Conservation (phyloP, 495 filamentous ascomycete species). For the Letharia columbiana region DNA sequence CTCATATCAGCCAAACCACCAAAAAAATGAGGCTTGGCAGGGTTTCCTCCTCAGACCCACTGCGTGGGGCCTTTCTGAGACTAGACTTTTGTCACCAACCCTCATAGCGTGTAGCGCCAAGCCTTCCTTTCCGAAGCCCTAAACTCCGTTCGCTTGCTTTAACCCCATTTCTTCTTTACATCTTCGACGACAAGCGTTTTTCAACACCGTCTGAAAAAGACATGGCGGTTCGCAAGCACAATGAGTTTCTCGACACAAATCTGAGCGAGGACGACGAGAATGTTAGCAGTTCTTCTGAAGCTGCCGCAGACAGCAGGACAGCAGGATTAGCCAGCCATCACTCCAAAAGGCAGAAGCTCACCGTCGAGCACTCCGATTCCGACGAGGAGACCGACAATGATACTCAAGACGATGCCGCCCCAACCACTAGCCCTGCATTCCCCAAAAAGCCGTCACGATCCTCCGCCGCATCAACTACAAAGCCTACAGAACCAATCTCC, state of each 20-base stretch:
- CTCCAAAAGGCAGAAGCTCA: slow-evolving; percentile 21
- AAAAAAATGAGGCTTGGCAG: too few species aligned
- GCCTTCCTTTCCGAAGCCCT: neutral
- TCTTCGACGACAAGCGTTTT: neutral
- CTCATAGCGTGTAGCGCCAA: too few species aligned
- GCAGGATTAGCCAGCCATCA: slow-evolving; percentile 9
- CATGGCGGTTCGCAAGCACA: slow-evolving; percentile 63
- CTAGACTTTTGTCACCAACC: too few species aligned
- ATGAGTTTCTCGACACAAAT: slow-evolving; percentile 65
- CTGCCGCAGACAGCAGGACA: slow-evolving; percentile 40
- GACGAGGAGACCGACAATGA: slow-evolving; percentile 7
- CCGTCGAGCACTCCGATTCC: slow-evolving; percentile 4
- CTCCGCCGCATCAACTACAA: neutral
- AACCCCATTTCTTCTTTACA: neutral
- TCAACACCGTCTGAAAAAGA: neutral
- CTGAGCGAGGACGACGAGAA: slow-evolving; percentile 54
- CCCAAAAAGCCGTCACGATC: neutral
- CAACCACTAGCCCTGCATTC: neutral
- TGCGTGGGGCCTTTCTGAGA: too few species aligned
- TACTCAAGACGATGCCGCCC: neutral
- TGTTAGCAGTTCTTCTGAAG: slow-evolving; percentile 62
- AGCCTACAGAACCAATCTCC: slow-evolving; percentile 3
- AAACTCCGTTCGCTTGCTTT: neutral
- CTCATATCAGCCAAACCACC: too few species aligned
- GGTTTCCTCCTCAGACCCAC: too few species aligned